Evolutionary conservation across 2,329 filamentous ascomycete species (phyloP).

Genomic region (Fusarium sp.): DNA sequence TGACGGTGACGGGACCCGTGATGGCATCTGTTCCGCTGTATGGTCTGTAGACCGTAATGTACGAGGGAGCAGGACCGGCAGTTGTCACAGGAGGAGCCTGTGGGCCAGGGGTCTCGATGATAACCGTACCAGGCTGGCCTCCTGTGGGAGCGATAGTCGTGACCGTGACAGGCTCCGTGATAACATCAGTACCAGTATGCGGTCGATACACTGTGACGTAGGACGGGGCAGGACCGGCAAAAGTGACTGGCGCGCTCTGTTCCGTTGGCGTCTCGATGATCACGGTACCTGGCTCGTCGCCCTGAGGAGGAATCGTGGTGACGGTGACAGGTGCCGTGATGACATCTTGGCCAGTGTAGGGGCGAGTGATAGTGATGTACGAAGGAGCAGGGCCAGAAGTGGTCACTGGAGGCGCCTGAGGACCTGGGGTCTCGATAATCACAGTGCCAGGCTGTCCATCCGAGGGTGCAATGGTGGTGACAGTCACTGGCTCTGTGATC

Average conservation of each 20-base stretch:
- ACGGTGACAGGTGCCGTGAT: constrained; percentile 24
- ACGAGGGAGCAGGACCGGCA: constrained; percentile 3
- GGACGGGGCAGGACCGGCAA: constrained; percentile 16
- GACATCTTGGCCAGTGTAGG: constrained; percentile 15
- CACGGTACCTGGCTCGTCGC: constrained; percentile 24
- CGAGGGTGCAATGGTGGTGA: constrained; percentile 17
- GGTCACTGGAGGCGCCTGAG: not conserved
- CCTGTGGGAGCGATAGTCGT: constrained; percentile 21
- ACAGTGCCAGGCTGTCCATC: constrained; percentile 24
- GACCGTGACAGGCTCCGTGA: constrained; percentile 22
- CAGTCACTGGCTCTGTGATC: constrained; percentile 9
- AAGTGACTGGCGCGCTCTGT: constrained; percentile 14
- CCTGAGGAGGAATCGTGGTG: constrained; percentile 19
- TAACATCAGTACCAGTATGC: constrained; percentile 19
- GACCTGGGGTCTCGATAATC: constrained; percentile 19
- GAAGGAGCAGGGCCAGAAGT: constrained; percentile 1
- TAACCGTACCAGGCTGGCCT: constrained; percentile 24
- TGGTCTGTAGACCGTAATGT: not conserved
- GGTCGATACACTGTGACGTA: constrained; percentile 25
- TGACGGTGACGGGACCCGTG: not conserved
- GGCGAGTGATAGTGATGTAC: constrained; percentile 24
- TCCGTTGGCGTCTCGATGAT: constrained; percentile 27
- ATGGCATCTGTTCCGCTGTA: not conserved
- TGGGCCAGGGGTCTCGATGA: constrained; percentile 27
- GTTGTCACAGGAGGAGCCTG: constrained; percentile 18